Conservation (phyloP, 108 stramenopile genomes). For the Skeletonema grethae region DNA sequence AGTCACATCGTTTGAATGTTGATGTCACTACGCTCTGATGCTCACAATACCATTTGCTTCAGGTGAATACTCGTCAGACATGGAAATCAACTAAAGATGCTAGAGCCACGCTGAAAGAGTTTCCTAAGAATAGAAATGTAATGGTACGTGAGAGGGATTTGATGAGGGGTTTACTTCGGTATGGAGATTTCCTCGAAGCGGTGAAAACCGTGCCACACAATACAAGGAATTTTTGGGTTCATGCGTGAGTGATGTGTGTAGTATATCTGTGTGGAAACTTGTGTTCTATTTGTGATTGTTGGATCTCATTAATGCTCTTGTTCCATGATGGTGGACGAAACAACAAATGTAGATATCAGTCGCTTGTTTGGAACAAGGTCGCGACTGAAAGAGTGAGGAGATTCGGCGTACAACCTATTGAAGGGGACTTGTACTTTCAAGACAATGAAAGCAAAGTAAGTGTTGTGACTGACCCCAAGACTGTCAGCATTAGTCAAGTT, state of each 20-base stretch:
- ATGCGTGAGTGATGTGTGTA: conserved; percentile 28
- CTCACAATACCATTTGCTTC: not conserved
- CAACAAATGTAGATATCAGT: conserved; percentile 31
- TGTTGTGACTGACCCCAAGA: conserved; percentile 26
- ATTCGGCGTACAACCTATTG: conserved; percentile 52
- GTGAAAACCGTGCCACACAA: conserved; percentile 62
- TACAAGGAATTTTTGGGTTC: conserved; percentile 74
- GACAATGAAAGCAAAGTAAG: conserved; percentile 16
- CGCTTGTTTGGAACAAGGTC: conserved; percentile 37
- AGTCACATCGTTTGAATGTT: not conserved
- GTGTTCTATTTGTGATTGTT: no score
- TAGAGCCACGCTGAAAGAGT: conserved; percentile 53
- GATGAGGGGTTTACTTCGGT: conserved; percentile 74
- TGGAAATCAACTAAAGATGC: conserved; percentile 71
- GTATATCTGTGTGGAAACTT: no score
- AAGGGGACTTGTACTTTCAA: conserved; percentile 69
- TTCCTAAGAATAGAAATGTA: conserved; percentile 54
- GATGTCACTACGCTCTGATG: not conserved
- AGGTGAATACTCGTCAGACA: conserved; percentile 47
- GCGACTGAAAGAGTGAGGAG: conserved; percentile 51
- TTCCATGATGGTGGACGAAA: no score
- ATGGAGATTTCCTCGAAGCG: conserved; percentile 63
- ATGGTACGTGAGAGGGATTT: conserved; percentile 72
- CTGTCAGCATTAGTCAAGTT: conserved; percentile 52
- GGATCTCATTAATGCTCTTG: no score